Base-by-base conservation (phyloP, 2,329 filamentous ascomycete species). In the Endocalyx cinctus region DNA sequence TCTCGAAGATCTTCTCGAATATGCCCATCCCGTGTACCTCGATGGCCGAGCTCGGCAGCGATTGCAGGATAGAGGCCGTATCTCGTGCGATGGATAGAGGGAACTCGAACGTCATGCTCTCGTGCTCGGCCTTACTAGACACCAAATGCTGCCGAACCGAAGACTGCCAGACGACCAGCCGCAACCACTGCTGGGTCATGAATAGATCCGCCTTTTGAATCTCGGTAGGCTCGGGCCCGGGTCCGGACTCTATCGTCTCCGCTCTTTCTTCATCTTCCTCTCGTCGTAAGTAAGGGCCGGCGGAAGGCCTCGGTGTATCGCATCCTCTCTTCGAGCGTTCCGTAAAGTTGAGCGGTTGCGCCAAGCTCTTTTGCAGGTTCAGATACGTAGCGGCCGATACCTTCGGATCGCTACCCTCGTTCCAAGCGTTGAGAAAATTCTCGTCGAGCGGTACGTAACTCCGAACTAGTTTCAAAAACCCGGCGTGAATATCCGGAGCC, bases 121-220 rank as follows among this genome's bases (percentile, higher is more conserved):
- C 69, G 36, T 83, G 73, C 6, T 66, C 58, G 1, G 77, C 67
- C 3, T 68, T 68, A 19, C 72, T 77, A 19, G 77, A 80, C 14
- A 84, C 64, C 16, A 78, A 72, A 4, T 77, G 76, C 45, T 82
- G 78, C 14, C 74, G 72, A 46, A 82, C 82, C 4, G 79, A 79
- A 2, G 81, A 70, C 46, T 84, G 81, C 81, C 81, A 85, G n/a
- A 84, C 74, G 60, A 84, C 81, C 2, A 79, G 74, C 13, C 76
- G 67, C 5, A 85, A 64, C 81, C 81, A 85, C 48, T 83, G 79
- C 51, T 85, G 81, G 3, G 79, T 84, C 33, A 82, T 72, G 27
- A 82, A 66, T 13, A 85, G 68, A 46, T 85, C 79, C 6, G 82
- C 78, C 34, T 79, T 81, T 46, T 85, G 81, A 14, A 77, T 79